A percentile compares a stretch with the other conserved stretches of the same genome.
These are phyloP conservation scores for Kodamaea ohmeri DNA, from an alignment of 1,139 yeast species.

Conservation along the genomic window DNA sequence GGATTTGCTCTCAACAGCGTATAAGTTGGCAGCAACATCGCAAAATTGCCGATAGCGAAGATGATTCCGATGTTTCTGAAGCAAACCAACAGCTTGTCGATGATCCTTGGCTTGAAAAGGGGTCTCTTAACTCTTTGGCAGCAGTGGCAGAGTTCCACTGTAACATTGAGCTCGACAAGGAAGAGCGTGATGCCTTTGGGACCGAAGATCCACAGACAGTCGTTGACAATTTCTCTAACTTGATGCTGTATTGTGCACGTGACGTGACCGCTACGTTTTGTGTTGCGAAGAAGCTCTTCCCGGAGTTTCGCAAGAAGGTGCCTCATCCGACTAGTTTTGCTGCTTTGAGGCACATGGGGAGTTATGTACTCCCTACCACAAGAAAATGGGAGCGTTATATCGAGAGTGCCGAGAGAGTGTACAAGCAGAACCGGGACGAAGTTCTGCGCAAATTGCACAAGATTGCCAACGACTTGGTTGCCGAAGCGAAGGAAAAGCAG, in stretches of 20 bases:
- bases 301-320: slow-evolving; percentile 60
- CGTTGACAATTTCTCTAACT: slow-evolving; percentile 52
- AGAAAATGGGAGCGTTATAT: slow-evolving; percentile 71
- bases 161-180: slow-evolving; percentile 63
- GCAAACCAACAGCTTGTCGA: slow-evolving; percentile 33
- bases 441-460: slow-evolving; percentile 59
- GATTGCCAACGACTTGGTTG: slow-evolving; percentile 61
- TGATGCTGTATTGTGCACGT: slow-evolving; percentile 78
- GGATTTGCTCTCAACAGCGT: slow-evolving; percentile 91
- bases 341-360: slow-evolving; percentile 73
- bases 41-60: slow-evolving; percentile 22
- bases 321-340: slow-evolving; percentile 97
- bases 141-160: slow-evolving; percentile 84
- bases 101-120: slow-evolving; percentile 78
- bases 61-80: slow-evolving; percentile 8
- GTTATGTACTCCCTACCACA: slow-evolving; percentile 80
- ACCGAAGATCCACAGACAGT: slow-evolving; percentile 54
- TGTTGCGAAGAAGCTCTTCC: slow-evolving; percentile 68
- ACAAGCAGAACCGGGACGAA: slow-evolving; percentile 53
- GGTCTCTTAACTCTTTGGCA: slow-evolving; percentile 77
- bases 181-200: slow-evolving; percentile 62
- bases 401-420: slow-evolving; percentile 63
- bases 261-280: slow-evolving; percentile 78
- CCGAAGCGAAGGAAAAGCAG: slow-evolving; percentile 21
- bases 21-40: slow-evolving; percentile 71